Percentiles rank a stretch among this genome's conserved stretches.
Conservation (phyloP, 352 stramenopile species). For the Phytopythium boreale region DNA sequence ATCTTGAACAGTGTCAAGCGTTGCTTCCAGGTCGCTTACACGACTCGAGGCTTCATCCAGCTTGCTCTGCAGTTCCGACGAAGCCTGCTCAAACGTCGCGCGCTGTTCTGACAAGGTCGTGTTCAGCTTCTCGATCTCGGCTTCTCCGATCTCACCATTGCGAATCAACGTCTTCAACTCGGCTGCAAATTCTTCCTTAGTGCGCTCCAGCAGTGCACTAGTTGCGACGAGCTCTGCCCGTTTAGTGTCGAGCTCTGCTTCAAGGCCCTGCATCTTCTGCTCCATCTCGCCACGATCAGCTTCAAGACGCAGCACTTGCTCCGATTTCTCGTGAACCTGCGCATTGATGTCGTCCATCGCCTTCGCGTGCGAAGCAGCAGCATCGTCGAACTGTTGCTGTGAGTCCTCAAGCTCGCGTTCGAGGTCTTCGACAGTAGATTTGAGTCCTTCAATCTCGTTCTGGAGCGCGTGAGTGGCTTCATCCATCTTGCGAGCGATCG, state of each 20-base stretch:
- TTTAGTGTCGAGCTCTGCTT: constrained; percentile 14
- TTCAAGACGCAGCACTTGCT: neutral
- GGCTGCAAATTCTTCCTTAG: neutral
- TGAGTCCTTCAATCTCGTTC: constrained; percentile 20
- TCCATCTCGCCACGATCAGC: constrained; percentile 8
- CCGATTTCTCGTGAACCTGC: constrained; percentile 9
- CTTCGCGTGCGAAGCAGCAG: constrained; percentile 8
- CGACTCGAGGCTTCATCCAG: neutral
- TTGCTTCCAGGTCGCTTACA: neutral
- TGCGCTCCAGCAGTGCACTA: neutral
- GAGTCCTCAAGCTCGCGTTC: constrained; percentile 17
- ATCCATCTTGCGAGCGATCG: constrained; percentile 6
- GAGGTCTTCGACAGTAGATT: constrained; percentile 4
- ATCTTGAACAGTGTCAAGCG: neutral
- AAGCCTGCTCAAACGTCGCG: neutral
- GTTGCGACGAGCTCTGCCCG: neutral
- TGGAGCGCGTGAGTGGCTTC: constrained; percentile 1
- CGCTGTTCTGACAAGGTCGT: neutral
- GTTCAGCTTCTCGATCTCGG: constrained; percentile 1
- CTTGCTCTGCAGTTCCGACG: neutral
- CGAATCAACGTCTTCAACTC: constrained; percentile 1
- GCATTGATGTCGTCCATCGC: constrained; percentile 21
- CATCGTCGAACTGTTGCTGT: constrained; percentile 17
- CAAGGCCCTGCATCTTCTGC: constrained; percentile 9
- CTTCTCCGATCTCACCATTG: neutral